Conservation (phyloP, 441 rosid genomes). For the Corymbia calophylla region DNA sequence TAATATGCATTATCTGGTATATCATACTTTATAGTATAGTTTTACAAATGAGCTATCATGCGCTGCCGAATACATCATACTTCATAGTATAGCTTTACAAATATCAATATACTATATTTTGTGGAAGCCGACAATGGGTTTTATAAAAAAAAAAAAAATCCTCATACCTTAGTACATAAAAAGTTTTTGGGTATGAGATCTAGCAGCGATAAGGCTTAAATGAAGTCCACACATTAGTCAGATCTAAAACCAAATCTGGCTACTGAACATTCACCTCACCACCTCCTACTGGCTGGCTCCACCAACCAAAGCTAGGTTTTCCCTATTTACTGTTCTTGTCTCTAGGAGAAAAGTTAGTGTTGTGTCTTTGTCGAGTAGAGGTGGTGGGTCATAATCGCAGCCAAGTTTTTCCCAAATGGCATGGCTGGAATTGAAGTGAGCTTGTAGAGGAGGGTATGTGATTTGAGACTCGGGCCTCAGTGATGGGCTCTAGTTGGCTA, state of each 20-base stretch:
- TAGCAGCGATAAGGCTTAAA: not conserved
- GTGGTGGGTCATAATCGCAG: not conserved
- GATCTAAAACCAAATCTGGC: not conserved
- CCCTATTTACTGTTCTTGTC: not conserved
- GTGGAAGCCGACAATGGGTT: not conserved
- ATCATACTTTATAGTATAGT: not conserved
- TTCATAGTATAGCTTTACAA: not conserved
- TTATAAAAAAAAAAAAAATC: not conserved
- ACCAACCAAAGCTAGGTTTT: not conserved
- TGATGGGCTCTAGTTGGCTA: not conserved
- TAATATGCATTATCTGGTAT: not conserved
- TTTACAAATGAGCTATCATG: not conserved
- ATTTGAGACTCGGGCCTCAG: not conserved
- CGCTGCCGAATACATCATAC: not conserved
- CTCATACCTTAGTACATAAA: not conserved
- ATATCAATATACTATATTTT: not conserved
- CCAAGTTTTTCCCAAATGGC: not conserved
- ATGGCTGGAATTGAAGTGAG: not conserved
- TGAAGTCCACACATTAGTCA: not conserved
- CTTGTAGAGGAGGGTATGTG: not conserved
- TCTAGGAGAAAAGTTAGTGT: not conserved
- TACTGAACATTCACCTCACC: not conserved
- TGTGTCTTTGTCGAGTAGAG: not conserved
- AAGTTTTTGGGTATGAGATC: not conserved
- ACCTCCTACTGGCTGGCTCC: not conserved